Evolutionary conservation across 768 basidiomycete species (phyloP), one percentile per base, ranked within the genome.

Genomic region (Rhodocollybia butyracea): DNA sequence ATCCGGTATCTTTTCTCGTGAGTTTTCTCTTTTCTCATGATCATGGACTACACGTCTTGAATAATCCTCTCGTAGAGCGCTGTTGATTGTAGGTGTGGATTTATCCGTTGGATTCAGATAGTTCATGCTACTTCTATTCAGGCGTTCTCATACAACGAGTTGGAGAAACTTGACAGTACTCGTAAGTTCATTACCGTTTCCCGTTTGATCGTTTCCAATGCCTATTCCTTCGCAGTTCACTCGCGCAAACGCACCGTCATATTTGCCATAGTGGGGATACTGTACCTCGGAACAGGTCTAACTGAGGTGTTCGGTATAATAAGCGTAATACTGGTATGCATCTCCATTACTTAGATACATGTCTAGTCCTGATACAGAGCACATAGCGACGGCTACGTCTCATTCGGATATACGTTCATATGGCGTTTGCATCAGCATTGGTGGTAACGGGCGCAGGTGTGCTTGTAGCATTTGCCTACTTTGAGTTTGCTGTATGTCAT

Each of bases 381-480:
- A 12, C 27, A 31, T 32, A 70, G 68, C 62, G 63, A 59, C 64
- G 65, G 19, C 63, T 61, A 5, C 42, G 50, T 21, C 46, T 67
- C 38, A 65, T 69, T 39, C 65, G 65, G 46, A 43, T 54, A n/a
- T 54, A 54, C 19, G 43, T 60, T 4, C 57, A 64, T 41, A 57
- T 59, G 29, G 36, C 74, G 19, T 66, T 74, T 63, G 46, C 73
- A 27, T 69, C 73, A 19, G 71, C 72, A 17, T 51, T 73, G 36
- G 58, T 75, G 15, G 68, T 73, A 24, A 71, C 68, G 1, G 62
- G 64, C 5, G 69, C 73, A 13, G 73, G 73, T 11, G 67, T 74
- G 51, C 51, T 75, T 15, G 62, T 63, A 1, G 70, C 72, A 15
- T 59, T 72, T 12, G 62, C 72, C n/a, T 77, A 76, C 56, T 76